Conservation (phyloP, 2,329 filamentous ascomycete species). For the Ophiocordyceps camponoti-leonardi region DNA sequence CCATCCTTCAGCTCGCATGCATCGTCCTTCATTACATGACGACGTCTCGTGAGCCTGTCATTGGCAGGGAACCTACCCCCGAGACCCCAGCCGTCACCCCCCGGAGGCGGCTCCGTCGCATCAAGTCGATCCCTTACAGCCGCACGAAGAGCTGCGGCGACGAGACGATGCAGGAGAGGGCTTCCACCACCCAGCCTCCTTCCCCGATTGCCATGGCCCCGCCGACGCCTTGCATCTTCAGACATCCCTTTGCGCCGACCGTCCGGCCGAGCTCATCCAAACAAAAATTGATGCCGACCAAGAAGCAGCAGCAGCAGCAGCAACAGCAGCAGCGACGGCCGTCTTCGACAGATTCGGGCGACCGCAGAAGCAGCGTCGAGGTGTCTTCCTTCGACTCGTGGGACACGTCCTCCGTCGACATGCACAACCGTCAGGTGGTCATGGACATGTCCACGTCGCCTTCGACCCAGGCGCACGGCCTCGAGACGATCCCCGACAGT, state of each 20-base stretch:
- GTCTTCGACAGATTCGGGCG: constrained; percentile 29
- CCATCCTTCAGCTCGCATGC: constrained; percentile 30
- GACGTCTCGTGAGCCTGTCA: constrained; percentile 14
- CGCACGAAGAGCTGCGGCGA: constrained; percentile 20
- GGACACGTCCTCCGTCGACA: constrained; percentile 54
- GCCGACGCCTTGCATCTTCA: constrained; percentile 9
- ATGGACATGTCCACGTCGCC: constrained; percentile 30
- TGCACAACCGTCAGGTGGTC: constrained; percentile 41
- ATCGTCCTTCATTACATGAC: constrained; percentile 25
- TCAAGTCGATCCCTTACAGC: constrained; percentile 37
- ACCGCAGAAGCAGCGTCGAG: constrained; percentile 21
- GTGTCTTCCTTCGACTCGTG: constrained; percentile 53
- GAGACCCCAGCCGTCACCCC: constrained; percentile 10
- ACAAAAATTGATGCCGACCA: constrained; percentile 31
- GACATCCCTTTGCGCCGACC: constrained; percentile 24
- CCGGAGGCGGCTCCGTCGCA: constrained; percentile 8
- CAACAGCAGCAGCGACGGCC: constrained; percentile 26
- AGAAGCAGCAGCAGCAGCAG: constrained; percentile 20
- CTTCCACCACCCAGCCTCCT: constrained; percentile 19
- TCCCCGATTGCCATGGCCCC: constrained; percentile 21
- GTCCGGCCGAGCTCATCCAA: constrained; percentile 39
- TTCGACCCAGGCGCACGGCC: constrained; percentile 27
- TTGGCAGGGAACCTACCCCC: constrained; percentile 7
- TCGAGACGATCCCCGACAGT: constrained; percentile 57
- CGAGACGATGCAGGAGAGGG: constrained; percentile 12